These are phyloP conservation scores for Ophiostoma quercus DNA, from an alignment of 2,329 filamentous ascomycete species.

Conservation along the genomic window DNA sequence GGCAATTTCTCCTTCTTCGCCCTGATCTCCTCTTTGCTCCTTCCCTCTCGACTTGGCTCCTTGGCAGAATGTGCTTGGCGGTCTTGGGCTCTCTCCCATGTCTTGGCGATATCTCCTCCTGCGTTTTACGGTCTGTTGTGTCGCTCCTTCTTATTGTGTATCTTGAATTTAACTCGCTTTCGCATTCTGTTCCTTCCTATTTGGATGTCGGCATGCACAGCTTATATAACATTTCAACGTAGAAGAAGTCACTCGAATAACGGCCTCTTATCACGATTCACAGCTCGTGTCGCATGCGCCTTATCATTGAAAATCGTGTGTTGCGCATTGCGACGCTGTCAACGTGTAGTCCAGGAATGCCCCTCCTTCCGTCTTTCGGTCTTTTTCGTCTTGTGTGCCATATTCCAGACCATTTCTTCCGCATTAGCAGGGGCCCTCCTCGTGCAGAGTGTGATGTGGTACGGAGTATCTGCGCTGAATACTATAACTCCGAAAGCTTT, in stretches of 20 bases:
- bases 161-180: not conserved
- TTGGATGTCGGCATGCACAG: not conserved
- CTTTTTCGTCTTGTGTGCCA: not conserved
- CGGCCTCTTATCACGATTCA: not conserved
- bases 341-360: not conserved
- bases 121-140: not conserved
- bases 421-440: not conserved
- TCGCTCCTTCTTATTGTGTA: not conserved
- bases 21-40: conserved; percentile 12
- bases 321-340: conserved; percentile 2
- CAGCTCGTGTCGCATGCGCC: not conserved
- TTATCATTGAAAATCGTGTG: not conserved
- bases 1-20: conserved; percentile 8
- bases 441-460: not conserved
- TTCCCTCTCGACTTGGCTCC: not conserved
- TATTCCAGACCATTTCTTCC: not conserved
- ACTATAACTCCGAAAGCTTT: not conserved
- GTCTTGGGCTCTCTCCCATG: not conserved
- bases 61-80: conserved; percentile 4
- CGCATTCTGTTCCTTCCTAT: not conserved
- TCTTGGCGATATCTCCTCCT: conserved; percentile 6
- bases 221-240: not conserved
- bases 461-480: not conserved
- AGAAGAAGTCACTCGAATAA: not conserved
- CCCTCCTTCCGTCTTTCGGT: not conserved